These are phyloP conservation scores for Cryptococcus sp. DNA, from an alignment of 1,284 basidiomycete genomes.

Conservation along the genomic window DNA sequence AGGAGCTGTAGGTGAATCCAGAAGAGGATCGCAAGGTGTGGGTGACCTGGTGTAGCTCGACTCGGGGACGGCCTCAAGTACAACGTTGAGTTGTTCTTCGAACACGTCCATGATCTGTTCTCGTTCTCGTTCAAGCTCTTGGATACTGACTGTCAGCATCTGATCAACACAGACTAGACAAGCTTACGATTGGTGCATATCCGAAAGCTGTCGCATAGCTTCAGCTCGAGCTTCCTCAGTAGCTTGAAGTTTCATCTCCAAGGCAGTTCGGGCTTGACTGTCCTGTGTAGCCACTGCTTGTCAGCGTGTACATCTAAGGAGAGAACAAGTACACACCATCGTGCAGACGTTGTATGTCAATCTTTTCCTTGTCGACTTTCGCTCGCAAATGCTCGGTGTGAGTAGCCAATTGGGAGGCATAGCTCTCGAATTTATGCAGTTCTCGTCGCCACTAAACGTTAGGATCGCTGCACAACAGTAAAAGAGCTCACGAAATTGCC, in stretches of 20 bases:
- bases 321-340: slow-evolving; percentile 17
- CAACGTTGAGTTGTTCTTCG: slow-evolving; percentile 41
- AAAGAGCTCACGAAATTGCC: slow-evolving; percentile 43
- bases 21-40: neutral
- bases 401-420: slow-evolving; percentile 48
- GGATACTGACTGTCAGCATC: slow-evolving; percentile 23
- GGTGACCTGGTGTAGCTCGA: neutral
- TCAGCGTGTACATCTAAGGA: neutral
- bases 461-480: neutral
- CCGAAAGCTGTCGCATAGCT: slow-evolving; percentile 46
- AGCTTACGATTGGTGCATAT: slow-evolving; percentile 44
- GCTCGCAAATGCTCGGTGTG: slow-evolving; percentile 49
- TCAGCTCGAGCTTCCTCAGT: slow-evolving; percentile 43
- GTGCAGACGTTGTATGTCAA: slow-evolving; percentile 46
- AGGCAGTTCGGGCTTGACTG: slow-evolving; percentile 31
- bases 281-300: slow-evolving; percentile 26
- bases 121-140: slow-evolving; percentile 44
- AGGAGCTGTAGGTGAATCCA: neutral
- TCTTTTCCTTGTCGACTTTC: slow-evolving; percentile 49
- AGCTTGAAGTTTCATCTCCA: slow-evolving; percentile 37
- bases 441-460: slow-evolving; percentile 46
- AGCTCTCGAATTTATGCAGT: slow-evolving; percentile 51
- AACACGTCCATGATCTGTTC: slow-evolving; percentile 45
- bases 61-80: slow-evolving; percentile 23
- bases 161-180: neutral